Conservation (phyloP, 1,284 basidiomycete genomes). For the Caloboletus inedulis region DNA sequence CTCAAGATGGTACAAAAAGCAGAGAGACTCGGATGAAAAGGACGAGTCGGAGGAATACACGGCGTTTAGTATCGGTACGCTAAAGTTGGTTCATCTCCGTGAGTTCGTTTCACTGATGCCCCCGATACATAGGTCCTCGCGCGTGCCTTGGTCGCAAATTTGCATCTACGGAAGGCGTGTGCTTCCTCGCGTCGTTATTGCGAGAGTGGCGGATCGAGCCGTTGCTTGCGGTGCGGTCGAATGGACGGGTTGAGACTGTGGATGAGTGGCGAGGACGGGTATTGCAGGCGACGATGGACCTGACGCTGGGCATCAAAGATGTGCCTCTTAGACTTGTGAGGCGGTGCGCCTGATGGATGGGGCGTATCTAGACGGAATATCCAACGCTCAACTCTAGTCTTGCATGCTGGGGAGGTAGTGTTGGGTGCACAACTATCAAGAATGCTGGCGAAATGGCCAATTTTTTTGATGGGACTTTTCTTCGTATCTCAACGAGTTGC, state of each 20-base stretch:
- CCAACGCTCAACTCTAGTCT: no score
- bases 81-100: background rate
- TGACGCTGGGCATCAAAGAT: conserved; percentile 42
- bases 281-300: conserved; percentile 37
- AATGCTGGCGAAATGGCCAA: no score
- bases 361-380: no score
- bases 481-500: no score
- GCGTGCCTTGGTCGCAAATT: conserved; percentile 57
- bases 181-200: conserved; percentile 47
- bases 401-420: no score
- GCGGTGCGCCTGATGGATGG: no score
- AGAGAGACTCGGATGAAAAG: conserved; percentile 6
- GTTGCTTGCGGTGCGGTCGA: conserved; percentile 26
- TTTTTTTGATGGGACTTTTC: no score
- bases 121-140: conserved; percentile 40
- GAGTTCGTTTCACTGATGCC: background rate
- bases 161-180: conserved; percentile 49
- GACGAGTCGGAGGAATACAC: conserved; percentile 39
- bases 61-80: conserved; percentile 46
- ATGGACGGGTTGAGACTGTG: conserved; percentile 36
- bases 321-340: conserved; percentile 42
- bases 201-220: conserved; percentile 53
- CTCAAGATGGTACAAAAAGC: conserved; percentile 39
- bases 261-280: conserved; percentile 45
- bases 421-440: no score